These are phyloP conservation scores for Flaveria linearis DNA, from an alignment of 129 eudicot genomes.

Conservation along the genomic window DNA sequence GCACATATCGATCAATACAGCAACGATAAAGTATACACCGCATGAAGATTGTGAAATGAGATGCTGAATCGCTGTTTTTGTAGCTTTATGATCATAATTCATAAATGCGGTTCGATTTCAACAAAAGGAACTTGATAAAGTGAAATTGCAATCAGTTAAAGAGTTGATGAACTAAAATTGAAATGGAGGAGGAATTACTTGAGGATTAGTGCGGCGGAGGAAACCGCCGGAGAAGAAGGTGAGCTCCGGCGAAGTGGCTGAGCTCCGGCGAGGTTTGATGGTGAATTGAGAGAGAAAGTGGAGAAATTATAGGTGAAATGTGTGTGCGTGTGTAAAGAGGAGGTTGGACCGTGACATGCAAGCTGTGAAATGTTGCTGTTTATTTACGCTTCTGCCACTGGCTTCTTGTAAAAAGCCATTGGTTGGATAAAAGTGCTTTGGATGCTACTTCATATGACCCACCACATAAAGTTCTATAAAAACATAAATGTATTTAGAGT, in stretches of 20 bases:
- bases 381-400: slow-evolving; percentile 28
- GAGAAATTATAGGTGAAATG: slow-evolving; percentile 1
- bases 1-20: not conserved
- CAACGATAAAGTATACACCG: not conserved
- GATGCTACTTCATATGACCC: slow-evolving; percentile 30
- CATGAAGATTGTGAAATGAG: slow-evolving; percentile 3
- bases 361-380: slow-evolving; percentile 8
- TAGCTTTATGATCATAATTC: slow-evolving; percentile 20
- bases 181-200: slow-evolving; percentile 12
- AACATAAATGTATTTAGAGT: too few relatives aligned
- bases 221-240: not conserved
- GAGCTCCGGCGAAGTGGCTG: not conserved
- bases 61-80: not conserved
- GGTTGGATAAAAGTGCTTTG: slow-evolving; percentile 36
- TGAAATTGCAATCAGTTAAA: slow-evolving; percentile 4
- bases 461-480: slow-evolving; percentile 14
- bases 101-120: slow-evolving; percentile 23
- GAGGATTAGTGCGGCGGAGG: not conserved
- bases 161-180: not conserved
- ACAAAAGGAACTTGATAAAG: slow-evolving; percentile 5
- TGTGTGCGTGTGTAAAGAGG: slow-evolving; percentile 1
- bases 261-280: slow-evolving; percentile 19
- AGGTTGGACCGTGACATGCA: slow-evolving; percentile 26
- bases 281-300: slow-evolving; percentile 9
- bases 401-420: slow-evolving; percentile 14